Evolutionary conservation across 140 eudicot species (phyloP), one percentile per base, ranked within the genome.

Genomic region (Stevia rebaudiana): DNA sequence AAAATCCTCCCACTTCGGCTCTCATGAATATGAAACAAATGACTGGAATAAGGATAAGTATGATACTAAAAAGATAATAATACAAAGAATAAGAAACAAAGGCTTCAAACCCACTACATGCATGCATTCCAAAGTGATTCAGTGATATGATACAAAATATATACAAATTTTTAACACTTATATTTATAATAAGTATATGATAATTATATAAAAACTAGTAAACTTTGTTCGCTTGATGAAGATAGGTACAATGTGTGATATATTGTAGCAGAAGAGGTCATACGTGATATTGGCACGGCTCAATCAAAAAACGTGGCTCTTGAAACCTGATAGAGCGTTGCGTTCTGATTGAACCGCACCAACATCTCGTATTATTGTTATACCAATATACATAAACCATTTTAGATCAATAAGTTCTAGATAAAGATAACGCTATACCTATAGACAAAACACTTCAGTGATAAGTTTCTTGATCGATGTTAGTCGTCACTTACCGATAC

Each of bases 261-360:
- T 79, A 39, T 62, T 28, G 76, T 75, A 62, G 80, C 69, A 62
- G 53, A 24, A 48, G 63, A 62, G 39, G 81, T 57, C 78, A 70
- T 82, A 79, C 84, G 94, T 78, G 94, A 85, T 85, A 85, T 82
- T 85, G 94, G 94, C 94, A 85, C 94, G 89, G 94, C 94, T 85
- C 89, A 85, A 85, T 85, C 80, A 80, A 72, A 85, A 48, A 77
- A 77, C 79, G 12, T 70, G 11, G 58, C 72, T 79, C 83, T 51
- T 24, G 11, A 37, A 50, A 9, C 13, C 28, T 18, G 41, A 52
- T 13, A 68, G 87, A 83, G 78, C 83, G n/a, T 81, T 18, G 80
- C 65, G 78, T 76, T 86, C 85, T 39, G 79, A 86, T 86, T 86
- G 95, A 86, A 86, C 95, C 95, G 95, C 85, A 83, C 95, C 90